Conservation (phyloP, 148 eudicot species). For the Silene latifolia region DNA sequence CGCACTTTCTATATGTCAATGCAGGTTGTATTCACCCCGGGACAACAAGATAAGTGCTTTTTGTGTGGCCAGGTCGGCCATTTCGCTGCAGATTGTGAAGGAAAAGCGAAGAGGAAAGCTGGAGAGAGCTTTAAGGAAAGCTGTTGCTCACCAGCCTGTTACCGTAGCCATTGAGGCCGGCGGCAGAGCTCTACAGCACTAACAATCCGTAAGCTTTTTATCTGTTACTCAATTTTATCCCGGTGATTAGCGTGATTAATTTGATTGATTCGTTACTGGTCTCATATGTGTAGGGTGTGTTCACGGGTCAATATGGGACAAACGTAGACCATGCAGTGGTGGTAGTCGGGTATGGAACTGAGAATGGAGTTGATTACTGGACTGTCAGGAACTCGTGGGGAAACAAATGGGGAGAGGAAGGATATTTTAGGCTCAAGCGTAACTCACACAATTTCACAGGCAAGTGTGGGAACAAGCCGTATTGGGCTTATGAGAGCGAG, state of each 20-base stretch:
- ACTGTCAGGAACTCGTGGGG: constrained; percentile 98
- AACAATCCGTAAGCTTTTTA: constrained; percentile 48
- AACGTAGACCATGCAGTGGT: constrained; percentile 78
- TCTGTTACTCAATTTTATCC: too few species aligned
- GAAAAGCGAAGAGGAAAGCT: too few species aligned
- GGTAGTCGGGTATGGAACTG: constrained; percentile 80
- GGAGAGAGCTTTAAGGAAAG: constrained; percentile 81
- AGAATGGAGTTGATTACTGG: constrained; percentile 71
- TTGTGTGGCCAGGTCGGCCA: too few species aligned
- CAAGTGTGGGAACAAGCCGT: constrained; percentile 86
- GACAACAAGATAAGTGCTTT: too few species aligned
- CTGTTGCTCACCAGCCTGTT: constrained; percentile 90
- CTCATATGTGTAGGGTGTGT: constrained; percentile 53
- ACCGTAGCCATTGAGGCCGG: constrained; percentile 92
- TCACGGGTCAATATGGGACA: constrained; percentile 69
- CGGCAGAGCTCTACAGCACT: constrained; percentile 67
- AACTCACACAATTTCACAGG: constrained; percentile 45
- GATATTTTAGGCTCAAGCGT: constrained; percentile 70
- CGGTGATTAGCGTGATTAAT: background rate
- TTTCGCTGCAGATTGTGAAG: too few species aligned
- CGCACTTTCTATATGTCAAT: too few species aligned
- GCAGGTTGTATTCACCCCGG: too few species aligned
- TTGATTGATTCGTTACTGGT: background rate
- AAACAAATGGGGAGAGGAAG: constrained; percentile 69
- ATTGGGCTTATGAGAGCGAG: too few species aligned